These are phyloP conservation scores for Purpureocillium takamizusanense DNA, from an alignment of 2,329 filamentous ascomycete genomes.

Conservation along the genomic window DNA sequence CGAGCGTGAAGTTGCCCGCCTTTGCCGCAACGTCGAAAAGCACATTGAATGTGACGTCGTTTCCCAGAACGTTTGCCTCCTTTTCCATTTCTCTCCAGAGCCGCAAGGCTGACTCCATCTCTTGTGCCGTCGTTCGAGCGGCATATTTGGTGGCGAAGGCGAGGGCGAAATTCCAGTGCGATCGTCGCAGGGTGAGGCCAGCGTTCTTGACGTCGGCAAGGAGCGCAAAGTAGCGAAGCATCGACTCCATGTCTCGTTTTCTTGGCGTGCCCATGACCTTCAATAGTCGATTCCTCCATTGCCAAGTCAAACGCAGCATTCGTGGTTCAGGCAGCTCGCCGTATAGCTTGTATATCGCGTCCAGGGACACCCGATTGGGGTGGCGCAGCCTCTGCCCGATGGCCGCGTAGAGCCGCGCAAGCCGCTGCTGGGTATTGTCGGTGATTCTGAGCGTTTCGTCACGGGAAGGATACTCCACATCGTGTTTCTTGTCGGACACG, in stretches of 20 bases:
- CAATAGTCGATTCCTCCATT: conserved; percentile 54
- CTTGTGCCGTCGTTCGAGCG: conserved; percentile 53
- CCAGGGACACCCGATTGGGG: conserved; percentile 29
- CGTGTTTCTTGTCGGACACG: conserved; percentile 41
- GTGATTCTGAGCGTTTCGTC: conserved; percentile 27
- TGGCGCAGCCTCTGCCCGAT: conserved; percentile 32
- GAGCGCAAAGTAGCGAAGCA: conserved; percentile 75
- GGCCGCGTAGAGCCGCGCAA: conserved; percentile 30
- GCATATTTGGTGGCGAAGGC: conserved; percentile 66
- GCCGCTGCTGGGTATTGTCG: conserved; percentile 21
- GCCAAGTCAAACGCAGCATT: conserved; percentile 38
- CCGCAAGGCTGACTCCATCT: conserved; percentile 50
- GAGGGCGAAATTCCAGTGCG: conserved; percentile 80
- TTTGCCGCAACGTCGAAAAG: conserved; percentile 85
- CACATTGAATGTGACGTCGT: conserved; percentile 83
- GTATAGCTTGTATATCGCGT: conserved; percentile 40
- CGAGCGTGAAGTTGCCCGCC: conserved; percentile 72
- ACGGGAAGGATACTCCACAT: conserved; percentile 35
- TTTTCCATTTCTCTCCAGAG: conserved; percentile 90
- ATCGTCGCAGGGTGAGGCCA: conserved; percentile 56
- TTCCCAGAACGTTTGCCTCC: conserved; percentile 52
- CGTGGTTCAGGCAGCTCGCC: conserved; percentile 40
- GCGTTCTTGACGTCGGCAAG: conserved; percentile 73
- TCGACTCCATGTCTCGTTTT: conserved; percentile 47
- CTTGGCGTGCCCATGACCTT: conserved; percentile 58